Evolutionary conservation across 2,329 filamentous ascomycete species (phyloP), one percentile per base, ranked within the genome.

Genomic region (Fusarium devonianum): DNA sequence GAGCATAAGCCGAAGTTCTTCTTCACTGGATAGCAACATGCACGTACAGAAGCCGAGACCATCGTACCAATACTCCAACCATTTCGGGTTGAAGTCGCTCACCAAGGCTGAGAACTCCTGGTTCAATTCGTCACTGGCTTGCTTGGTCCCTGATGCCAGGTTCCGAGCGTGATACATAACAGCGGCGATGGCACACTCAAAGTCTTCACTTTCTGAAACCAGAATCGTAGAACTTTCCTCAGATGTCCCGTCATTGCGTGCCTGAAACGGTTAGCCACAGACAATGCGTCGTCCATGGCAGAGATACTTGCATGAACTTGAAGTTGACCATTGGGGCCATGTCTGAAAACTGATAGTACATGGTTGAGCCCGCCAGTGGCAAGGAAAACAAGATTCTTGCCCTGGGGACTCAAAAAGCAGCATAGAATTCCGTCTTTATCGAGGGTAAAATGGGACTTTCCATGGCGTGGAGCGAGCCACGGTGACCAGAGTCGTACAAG

Each of bases 381-480:
- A 19, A 97, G 76, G 7, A 96, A 72, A 2, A 92, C 89, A 5
- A 97, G 73, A 68, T 91, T 87, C 16, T 85, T 79, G 0, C 93
- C 92, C 58, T 88, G 77, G 0, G 76, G 70, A 17, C 84, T 86
- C 16, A 96, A 74, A 61, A 97, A 96, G 0, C 90, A 89, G 49
- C 87, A 85, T 13, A 96, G 68, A 2, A 97, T 73, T 1, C 85
- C 90, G 64, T 95, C 89, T 61, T 92, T 89, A 53, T 91, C 87
- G 4, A 92, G 75, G 4, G 75, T 73, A 47, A 96, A 88, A 1
- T 74, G 74, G 4, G 75, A 71, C 54, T 82, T 85, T 10, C 92
- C 92, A 68, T 97, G 92, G 28, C 91, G 79, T n/a, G 93, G 93
- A 7, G 88, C 90, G 9, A 96, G 75, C 93, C 93, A 97, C 2